phyloP scores from a whole-genome alignment of 345 rosid species.

The Salix arbutifolia region DNA sequence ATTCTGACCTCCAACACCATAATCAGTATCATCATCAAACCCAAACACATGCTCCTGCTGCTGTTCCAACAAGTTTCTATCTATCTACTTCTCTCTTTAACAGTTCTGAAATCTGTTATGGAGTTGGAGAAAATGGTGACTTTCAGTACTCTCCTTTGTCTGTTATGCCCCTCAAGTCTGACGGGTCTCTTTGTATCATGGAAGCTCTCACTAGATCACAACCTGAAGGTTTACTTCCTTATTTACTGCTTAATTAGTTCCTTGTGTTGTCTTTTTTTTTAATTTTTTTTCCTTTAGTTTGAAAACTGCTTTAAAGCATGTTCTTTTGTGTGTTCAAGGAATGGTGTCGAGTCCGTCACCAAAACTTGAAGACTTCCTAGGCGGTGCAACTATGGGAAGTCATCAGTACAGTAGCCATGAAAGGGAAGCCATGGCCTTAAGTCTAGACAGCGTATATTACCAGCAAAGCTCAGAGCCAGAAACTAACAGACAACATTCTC shows the following conservation, averaged over 20 bases:
- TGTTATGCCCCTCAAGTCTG: constrained; percentile 86
- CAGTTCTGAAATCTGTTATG: constrained; percentile 48
- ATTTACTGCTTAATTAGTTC: constrained; percentile 5
- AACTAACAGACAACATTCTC: constrained; percentile 32
- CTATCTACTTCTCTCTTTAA: constrained; percentile 25
- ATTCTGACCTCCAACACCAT: constrained; percentile 14
- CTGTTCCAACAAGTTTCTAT: constrained; percentile 23
- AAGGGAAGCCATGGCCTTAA: constrained; percentile 72
- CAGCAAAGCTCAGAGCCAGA: constrained; percentile 35
- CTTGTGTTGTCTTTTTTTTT: not conserved
- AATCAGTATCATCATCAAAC: not conserved
- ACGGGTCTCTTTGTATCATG: constrained; percentile 90
- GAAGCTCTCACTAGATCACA: constrained; percentile 80
- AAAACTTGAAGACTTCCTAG: constrained; percentile 88
- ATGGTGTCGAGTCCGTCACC: constrained; percentile 58
- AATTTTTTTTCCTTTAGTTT: too few relatives aligned
- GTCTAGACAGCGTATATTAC: constrained; percentile 64
- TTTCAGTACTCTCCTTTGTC: constrained; percentile 50
- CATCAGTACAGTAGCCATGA: constrained; percentile 57
- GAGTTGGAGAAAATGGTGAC: constrained; percentile 40
- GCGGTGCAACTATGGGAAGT: constrained; percentile 59
- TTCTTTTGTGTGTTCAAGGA: not conserved
- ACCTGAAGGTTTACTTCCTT: constrained; percentile 44
- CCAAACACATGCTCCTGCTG: too few relatives aligned
- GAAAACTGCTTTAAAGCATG: too few relatives aligned